These are phyloP conservation scores for Pythium phragmitis DNA, from an alignment of 352 stramenopile genomes.

Conservation along the genomic window DNA sequence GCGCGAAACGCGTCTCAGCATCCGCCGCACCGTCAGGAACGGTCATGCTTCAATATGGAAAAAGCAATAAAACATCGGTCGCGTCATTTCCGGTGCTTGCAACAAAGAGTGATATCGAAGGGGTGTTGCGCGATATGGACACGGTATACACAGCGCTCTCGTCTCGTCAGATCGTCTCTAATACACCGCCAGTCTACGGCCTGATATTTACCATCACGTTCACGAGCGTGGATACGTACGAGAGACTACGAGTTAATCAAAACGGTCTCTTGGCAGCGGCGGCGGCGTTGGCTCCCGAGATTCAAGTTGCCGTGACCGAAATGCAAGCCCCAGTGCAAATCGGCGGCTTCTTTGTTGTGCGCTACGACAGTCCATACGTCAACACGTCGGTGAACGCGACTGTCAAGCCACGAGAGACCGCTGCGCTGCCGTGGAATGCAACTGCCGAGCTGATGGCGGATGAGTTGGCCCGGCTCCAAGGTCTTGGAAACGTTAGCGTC, in stretches of 20 bases:
- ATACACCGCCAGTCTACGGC: constrained; percentile 36
- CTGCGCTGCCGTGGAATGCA: constrained; percentile 59
- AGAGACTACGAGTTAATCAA: constrained; percentile 28
- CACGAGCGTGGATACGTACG: constrained; percentile 45
- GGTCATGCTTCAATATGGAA: constrained; percentile 49
- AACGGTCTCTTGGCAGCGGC: constrained; percentile 18
- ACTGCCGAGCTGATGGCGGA: constrained; percentile 25
- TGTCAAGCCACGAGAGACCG: constrained; percentile 22
- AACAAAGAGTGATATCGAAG: constrained; percentile 32
- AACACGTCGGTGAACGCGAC: constrained; percentile 38
- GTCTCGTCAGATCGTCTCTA: constrained; percentile 19
- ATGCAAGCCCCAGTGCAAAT: constrained; percentile 43
- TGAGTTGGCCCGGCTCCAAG: constrained; percentile 45
- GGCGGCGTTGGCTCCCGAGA: constrained; percentile 5
- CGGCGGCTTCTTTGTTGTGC: constrained; percentile 44
- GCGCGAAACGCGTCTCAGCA: constrained; percentile 11
- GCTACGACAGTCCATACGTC: constrained; percentile 39
- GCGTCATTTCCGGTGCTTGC: constrained; percentile 24
- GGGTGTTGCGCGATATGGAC: constrained; percentile 30
- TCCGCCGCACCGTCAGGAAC: constrained; percentile 34
- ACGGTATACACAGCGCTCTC: constrained; percentile 39
- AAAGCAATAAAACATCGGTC: neutral
- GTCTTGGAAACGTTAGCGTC: constrained; percentile 52
- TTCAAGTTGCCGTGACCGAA: constrained; percentile 28
- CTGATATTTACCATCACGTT: constrained; percentile 59